Conservation (phyloP, 179 eudicot genomes). For the Spinacia oleracea region DNA sequence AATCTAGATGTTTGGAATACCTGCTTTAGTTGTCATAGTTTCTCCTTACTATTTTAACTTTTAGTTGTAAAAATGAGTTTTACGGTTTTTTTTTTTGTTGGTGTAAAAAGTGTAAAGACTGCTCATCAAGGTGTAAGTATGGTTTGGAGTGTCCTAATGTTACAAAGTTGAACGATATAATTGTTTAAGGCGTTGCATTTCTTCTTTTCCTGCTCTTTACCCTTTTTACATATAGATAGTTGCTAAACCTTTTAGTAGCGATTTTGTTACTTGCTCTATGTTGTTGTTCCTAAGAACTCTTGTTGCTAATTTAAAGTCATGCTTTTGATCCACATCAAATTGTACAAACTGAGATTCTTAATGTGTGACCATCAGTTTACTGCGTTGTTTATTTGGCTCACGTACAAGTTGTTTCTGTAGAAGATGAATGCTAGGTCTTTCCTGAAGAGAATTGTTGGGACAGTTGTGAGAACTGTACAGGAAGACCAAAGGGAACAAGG, state of each 20-base stretch:
- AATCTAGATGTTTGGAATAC: neutral
- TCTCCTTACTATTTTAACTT: neutral
- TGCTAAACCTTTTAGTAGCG: neutral
- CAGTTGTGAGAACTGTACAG: constrained; percentile 95
- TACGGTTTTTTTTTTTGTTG: neutral
- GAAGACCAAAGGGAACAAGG: constrained; percentile 99
- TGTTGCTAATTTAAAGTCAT: neutral
- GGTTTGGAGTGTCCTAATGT: neutral
- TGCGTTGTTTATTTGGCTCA: constrained; percentile 18
- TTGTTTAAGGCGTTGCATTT: neutral
- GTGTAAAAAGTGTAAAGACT: neutral
- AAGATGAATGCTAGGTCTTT: constrained; percentile 80
- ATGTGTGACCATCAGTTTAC: neutral
- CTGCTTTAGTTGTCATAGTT: neutral
- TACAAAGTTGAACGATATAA: neutral
- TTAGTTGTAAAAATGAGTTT: neutral
- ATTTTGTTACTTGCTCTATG: neutral
- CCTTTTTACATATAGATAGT: neutral
- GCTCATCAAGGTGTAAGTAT: neutral
- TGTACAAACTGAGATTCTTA: neutral
- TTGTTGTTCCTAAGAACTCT: neutral
- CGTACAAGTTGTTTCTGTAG: constrained; percentile 38
- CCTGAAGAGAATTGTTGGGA: constrained; percentile 85
- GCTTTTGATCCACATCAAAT: neutral
- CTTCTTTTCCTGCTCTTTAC: neutral